A percentile compares a stretch with the other conserved stretches of the same genome.
These are phyloP conservation scores for Ophiostoma tasmaniense DNA, from an alignment of 2,329 filamentous ascomycete genomes.

Conservation along the genomic window DNA sequence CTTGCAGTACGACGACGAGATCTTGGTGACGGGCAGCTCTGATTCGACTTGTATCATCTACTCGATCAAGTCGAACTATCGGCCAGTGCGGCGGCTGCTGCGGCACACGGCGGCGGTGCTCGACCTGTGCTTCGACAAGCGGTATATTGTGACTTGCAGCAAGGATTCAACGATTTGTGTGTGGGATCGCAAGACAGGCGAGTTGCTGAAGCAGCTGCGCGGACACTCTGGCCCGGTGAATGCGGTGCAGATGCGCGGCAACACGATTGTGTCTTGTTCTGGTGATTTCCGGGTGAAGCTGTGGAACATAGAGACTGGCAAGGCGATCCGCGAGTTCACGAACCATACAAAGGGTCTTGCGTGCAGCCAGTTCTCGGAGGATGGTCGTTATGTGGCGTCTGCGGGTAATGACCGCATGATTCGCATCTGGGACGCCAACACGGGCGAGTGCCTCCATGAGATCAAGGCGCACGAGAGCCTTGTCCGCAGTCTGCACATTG, in stretches of 20 bases:
- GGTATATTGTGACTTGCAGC: constrained; percentile 91
- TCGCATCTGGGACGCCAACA: constrained; percentile 91
- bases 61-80: constrained; percentile 69
- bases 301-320: constrained; percentile 87
- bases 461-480: constrained; percentile 77
- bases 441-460: constrained; percentile 71
- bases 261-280: constrained; percentile 85
- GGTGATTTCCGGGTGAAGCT: constrained; percentile 90
- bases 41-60: constrained; percentile 89
- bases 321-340: constrained; percentile 80
- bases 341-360: constrained; percentile 90
- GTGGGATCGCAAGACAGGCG: constrained; percentile 78
- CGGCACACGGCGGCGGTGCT: constrained; percentile 83
- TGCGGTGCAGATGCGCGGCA: constrained; percentile 87
- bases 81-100: constrained; percentile 66
- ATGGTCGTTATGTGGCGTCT: constrained; percentile 85
- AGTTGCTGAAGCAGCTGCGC: constrained; percentile 65
- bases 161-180: constrained; percentile 93
- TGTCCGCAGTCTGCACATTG: constrained; percentile 84
- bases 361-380: constrained; percentile 91
- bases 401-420: constrained; percentile 94
- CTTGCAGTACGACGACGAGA: constrained; percentile 85
- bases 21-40: constrained; percentile 90
- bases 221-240: constrained; percentile 92
- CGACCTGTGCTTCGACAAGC: constrained; percentile 85